These are phyloP conservation scores for Oryza rufipogon DNA, from an alignment of 176 grass and related monocot species.

Conservation along the genomic window DNA sequence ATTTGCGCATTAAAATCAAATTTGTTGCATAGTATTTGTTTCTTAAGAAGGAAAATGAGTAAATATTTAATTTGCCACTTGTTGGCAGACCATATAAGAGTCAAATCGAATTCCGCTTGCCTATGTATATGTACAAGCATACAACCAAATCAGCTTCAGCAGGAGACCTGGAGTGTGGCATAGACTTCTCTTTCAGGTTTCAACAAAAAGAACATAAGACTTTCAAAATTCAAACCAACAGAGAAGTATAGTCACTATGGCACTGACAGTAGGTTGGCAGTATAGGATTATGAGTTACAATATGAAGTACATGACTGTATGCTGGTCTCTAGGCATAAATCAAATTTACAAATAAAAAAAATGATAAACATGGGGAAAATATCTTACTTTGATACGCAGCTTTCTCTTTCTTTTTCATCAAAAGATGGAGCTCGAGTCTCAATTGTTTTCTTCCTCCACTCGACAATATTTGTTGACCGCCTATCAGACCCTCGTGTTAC, in stretches of 20 bases:
- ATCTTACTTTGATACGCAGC: conserved; percentile 78
- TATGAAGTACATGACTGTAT: not conserved
- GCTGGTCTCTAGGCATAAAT: not conserved
- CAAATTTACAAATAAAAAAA: not conserved
- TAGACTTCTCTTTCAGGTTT: conserved; percentile 4
- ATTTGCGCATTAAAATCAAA: not conserved
- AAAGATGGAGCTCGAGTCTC: conserved; percentile 65
- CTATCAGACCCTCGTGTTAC: conserved; percentile 73
- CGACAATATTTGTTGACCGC: conserved; percentile 77
- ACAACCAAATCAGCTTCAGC: not conserved
- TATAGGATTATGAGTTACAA: conserved; percentile 10
- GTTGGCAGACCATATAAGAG: not conserved
- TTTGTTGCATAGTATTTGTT: not conserved
- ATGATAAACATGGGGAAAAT: not conserved
- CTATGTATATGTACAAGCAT: not conserved
- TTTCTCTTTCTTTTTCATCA: conserved; percentile 81
- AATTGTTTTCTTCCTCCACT: conserved; percentile 69
- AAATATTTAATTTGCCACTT: not conserved
- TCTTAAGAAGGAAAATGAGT: not conserved
- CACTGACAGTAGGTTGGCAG: conserved; percentile 2
- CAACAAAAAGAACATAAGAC: not conserved
- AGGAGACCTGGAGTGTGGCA: not conserved
- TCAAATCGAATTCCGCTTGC: conserved; percentile 9
- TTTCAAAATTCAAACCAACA: conserved; percentile 6
- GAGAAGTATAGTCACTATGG: not conserved